Evolutionary conservation across 169 alveolate genomes (phyloP).

Genomic region (Eimeria acervulina): DNA sequence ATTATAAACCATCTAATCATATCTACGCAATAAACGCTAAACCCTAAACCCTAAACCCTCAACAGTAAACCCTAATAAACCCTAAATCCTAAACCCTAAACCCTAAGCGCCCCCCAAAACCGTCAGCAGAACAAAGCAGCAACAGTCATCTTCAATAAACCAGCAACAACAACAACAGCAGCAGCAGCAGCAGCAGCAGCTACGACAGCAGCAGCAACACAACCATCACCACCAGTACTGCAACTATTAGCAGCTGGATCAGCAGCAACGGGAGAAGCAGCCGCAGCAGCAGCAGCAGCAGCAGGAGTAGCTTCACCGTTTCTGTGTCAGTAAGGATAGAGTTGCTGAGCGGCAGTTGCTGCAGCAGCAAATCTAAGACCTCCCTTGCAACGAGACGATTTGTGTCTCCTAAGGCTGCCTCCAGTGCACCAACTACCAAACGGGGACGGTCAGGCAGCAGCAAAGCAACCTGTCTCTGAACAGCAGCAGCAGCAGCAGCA

Average conservation of each 20-base stretch:
- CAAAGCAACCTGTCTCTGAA: constrained; percentile 84
- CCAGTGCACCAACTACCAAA: constrained; percentile 89
- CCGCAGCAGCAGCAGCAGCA: constrained; percentile 50
- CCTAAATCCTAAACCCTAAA: too few relatives aligned
- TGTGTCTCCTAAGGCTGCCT: constrained; percentile 90
- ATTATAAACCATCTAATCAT: not conserved
- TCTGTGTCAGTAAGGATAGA: not conserved
- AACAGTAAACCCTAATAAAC: too few relatives aligned
- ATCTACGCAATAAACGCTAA: not conserved
- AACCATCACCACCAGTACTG: too few relatives aligned
- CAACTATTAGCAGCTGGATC: not conserved
- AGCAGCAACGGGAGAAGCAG: not conserved
- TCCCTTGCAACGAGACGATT: constrained; percentile 88
- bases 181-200: not conserved
- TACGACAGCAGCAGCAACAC: not conserved
- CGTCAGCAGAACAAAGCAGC: too few relatives aligned
- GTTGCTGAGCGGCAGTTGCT: constrained; percentile 87
- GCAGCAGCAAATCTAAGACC: constrained; percentile 89
- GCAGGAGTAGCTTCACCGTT: constrained; percentile 51
- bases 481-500: constrained; percentile 8
- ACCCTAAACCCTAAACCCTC: too few relatives aligned
- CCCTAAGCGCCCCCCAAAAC: too few relatives aligned
- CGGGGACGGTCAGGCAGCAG: constrained; percentile 89
- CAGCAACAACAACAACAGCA: not conserved
- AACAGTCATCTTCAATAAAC: too few relatives aligned